Evolutionary conservation across 768 basidiomycete genomes (phyloP), one percentile per base, ranked within the genome.

Genomic region (Russula emetica): DNA sequence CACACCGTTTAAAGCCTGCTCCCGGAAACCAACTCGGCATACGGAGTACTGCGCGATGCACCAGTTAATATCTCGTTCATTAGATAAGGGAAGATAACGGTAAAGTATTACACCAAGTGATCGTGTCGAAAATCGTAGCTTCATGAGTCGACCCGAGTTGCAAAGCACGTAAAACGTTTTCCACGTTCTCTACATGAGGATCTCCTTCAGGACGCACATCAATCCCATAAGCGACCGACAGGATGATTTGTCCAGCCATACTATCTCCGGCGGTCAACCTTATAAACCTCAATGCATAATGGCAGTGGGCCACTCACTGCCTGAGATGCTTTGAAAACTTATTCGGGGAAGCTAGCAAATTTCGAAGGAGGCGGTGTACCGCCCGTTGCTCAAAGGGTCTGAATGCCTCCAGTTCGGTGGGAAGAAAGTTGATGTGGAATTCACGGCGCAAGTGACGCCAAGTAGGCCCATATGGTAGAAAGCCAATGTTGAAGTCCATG

Each of bases 171-270:
- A 58, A 20, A 13, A 58, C 51, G 28, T 58, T 51, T 16, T 58
- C 42, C n/a, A 51, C 56, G 1, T 38, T 9, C 20, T 54, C 45
- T 13, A 79, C 78, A 34, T 71, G 66, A 10, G 69, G 51, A 79
- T 68, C 0, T 76, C 72, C 42, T 74, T 64, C 10, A 78, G n/a
- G 53, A 4, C 11, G 53, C 6, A 54, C 73, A 14, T 78, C 69
- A 22, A 83, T 73, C 2, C 83, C 84, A 64, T 84, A 83, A 0
- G 79, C 77, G 10, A 81, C 63, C 0, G 75, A 75, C 55, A 83
- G 70, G 13, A 78, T 70, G 22, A 77, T 71, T n/a, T 74, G 72
- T 13, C 76, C 80, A 2, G 78, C 72, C 67, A 78, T 73, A 49
- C 80, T 82, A 53, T 24, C n/a, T 30, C 51, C 51, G 2, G 13